These are phyloP conservation scores for Taphrina sp. DNA, from an alignment of 1,139 yeast species.

Conservation along the genomic window DNA sequence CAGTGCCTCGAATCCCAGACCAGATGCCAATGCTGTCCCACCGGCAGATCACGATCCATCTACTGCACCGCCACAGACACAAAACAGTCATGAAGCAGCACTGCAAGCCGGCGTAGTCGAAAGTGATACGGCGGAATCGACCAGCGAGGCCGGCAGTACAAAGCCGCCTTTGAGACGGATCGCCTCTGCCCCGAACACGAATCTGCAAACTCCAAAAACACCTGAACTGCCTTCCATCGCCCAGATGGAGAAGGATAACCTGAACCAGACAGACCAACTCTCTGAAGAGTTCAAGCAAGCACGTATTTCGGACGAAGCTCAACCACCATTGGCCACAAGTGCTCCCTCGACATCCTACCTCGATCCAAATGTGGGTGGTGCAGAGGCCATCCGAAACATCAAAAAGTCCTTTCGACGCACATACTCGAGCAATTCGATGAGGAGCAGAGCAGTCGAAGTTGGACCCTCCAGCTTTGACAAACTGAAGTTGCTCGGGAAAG, in stretches of 20 bases:
- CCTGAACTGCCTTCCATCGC: neutral
- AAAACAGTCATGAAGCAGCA: neutral
- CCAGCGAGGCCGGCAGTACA: neutral
- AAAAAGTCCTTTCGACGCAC: slow-evolving; percentile 47
- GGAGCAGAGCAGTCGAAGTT: slow-evolving; percentile 74
- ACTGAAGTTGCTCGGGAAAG: slow-evolving; percentile 83
- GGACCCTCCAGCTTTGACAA: slow-evolving; percentile 85
- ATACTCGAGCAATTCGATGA: slow-evolving; percentile 69
- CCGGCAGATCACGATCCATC: slow-evolving; percentile 1
- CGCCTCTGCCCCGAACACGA: slow-evolving; percentile 28
- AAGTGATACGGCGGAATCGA: neutral
- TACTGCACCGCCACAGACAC: neutral
- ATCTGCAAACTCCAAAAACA: neutral
- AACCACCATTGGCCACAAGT: slow-evolving; percentile 8
- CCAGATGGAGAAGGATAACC: no score
- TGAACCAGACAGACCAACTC: neutral
- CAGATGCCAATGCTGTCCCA: neutral
- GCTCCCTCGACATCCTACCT: slow-evolving; percentile 11
- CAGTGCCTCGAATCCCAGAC: slow-evolving; percentile 25
- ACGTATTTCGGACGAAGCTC: neutral
- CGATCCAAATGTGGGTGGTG: neutral
- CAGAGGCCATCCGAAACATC: slow-evolving; percentile 5
- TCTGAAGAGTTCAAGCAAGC: neutral
- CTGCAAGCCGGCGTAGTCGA: slow-evolving; percentile 1
- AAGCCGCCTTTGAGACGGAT: slow-evolving; percentile 15